Percentiles rank a stretch among this genome's conserved stretches.
Evolutionary conservation across 202 grass and related monocot species (phyloP).

Genomic region (Schoenoplectus tabernaemontani): DNA sequence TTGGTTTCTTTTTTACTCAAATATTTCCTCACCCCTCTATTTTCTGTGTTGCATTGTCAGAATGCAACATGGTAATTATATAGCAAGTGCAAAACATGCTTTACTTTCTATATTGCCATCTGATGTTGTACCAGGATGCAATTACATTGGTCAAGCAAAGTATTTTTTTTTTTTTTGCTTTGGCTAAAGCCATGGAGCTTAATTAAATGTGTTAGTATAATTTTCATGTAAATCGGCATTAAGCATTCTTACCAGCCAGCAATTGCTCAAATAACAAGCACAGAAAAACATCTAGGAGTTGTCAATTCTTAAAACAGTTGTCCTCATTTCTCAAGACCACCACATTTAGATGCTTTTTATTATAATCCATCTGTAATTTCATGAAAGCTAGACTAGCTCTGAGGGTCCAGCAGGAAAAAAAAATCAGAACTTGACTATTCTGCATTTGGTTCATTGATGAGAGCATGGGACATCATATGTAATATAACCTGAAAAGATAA

Average conservation of each 20-base stretch:
- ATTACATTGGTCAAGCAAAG: background rate
- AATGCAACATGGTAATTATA: background rate
- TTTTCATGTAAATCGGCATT: background rate
- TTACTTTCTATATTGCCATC: background rate
- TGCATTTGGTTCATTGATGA: background rate
- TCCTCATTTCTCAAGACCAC: background rate
- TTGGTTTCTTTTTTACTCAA: conserved; percentile 29
- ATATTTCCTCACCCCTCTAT: background rate
- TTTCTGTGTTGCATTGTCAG: background rate
- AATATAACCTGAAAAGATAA: background rate
- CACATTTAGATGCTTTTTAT: background rate
- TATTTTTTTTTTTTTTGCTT: background rate
- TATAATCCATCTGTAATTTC: background rate
- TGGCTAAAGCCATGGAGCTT: background rate
- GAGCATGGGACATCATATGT: background rate
- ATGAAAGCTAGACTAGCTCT: background rate
- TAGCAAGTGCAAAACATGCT: background rate
- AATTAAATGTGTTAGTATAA: background rate
- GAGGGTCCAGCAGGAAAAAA: background rate
- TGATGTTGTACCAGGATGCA: background rate
- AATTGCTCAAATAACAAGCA: background rate
- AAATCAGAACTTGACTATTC: background rate
- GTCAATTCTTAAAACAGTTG: background rate
- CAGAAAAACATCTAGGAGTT: background rate
- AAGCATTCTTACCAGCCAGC: background rate